Evolutionary conservation across 768 basidiomycete genomes (phyloP).

Genomic region (Suillus brevipes): DNA sequence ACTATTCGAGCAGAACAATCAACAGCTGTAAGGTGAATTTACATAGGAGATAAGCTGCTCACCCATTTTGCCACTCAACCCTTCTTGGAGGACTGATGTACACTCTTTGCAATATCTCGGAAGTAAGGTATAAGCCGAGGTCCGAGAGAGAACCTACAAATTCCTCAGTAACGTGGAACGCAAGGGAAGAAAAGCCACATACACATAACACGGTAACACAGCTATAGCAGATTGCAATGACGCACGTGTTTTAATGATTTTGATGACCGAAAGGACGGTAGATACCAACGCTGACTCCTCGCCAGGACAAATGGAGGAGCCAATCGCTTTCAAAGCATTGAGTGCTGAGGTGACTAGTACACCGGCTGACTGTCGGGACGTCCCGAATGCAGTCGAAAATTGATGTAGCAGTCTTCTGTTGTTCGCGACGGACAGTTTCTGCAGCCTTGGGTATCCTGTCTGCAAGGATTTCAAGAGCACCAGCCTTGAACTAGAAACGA

Average conservation of each 20-base stretch:
- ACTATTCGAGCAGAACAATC: neutral
- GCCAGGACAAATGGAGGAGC: conserved; percentile 52
- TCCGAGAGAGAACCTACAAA: conserved; percentile 66
- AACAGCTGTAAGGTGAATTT: neutral
- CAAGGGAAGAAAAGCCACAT: conserved; percentile 22
- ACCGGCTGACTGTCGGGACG: conserved; percentile 42
- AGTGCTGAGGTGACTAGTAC: conserved; percentile 50
- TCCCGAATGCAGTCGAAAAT: conserved; percentile 53
- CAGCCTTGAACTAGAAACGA: conserved; percentile 54
- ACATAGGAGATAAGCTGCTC: conserved; percentile 18
- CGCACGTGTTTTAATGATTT: conserved; percentile 42
- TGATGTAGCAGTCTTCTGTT: conserved; percentile 49
- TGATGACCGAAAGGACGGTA: conserved; percentile 60
- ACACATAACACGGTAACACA: conserved; percentile 65
- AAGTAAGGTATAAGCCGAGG: conserved; percentile 89
- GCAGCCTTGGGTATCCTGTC: conserved; percentile 65
- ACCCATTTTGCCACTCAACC: conserved; percentile 29
- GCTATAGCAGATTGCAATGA: conserved; percentile 46
- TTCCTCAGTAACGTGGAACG: conserved; percentile 12
- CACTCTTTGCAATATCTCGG: conserved; percentile 65
- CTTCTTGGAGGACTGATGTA: conserved; percentile 47
- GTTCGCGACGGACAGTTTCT: conserved; percentile 50
- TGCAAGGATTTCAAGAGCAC: conserved; percentile 69
- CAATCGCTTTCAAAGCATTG: conserved; percentile 59
- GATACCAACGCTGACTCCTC: conserved; percentile 69